Evolutionary conservation across 2,329 filamentous ascomycete genomes (phyloP), one percentile per base, ranked within the genome.

Genomic region (Shiraia bambusicola): DNA sequence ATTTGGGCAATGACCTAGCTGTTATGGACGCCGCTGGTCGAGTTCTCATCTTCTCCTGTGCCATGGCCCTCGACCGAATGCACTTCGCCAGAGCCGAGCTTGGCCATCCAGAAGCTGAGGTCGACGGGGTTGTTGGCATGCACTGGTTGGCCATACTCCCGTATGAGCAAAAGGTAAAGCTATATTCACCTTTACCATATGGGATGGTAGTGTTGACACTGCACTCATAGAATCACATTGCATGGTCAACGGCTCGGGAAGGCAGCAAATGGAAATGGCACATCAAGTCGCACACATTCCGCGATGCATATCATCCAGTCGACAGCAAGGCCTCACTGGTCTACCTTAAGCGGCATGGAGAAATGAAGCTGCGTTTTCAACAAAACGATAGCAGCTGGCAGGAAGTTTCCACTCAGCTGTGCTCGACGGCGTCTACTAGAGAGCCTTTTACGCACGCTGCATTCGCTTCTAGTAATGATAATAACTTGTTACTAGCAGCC

Each of bases 1-100:
- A 84, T 11, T 77, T 79, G 4, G 86, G 82, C 26, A 83, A 84
- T 2, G 93, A 97, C 55, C 76, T 98, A 40, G 91, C 90, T 2
- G 80, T 93, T 13, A 78, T 93, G 45, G 92, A 97, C 67, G 78
- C 83, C 19, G 81, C 82, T 16, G 93, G 92, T 5, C 81, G 88
- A 42, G 79, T 95, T 15, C 79, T 83, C 45, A 82, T 96, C 38
- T 78, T 91, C 52, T 82, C 79, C 33, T 84, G 90, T 53, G 78
- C 80, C 12, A 80, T 84, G 47, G 81, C 83, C 6, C 70, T 96
- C 32, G 95, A 95, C 61, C 81, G 83, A 37, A 80, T 91, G 42
- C 79, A 76, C 24, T 65, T 80, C 8, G 76, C 76, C 35, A 79
- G 83, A 29, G 78, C 76, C 40, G 84, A 82, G 69, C 77, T 83